phyloP scores from a whole-genome alignment of 345 rosid species.

The Sisymbrium irio region DNA sequence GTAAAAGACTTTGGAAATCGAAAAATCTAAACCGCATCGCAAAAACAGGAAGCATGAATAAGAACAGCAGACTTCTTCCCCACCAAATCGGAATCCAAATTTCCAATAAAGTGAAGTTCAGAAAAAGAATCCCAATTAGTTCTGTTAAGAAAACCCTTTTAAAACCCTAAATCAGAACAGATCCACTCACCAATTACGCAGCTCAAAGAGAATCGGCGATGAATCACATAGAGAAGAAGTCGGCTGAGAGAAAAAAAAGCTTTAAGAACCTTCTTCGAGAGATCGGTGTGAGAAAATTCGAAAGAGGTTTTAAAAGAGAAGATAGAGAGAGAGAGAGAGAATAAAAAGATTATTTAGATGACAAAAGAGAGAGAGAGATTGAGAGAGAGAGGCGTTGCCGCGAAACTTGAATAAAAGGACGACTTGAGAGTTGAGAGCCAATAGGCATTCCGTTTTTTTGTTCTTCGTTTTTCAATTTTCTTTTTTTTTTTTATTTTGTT shows the following conservation, averaged over 20 bases:
- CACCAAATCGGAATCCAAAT: conserved; percentile 4
- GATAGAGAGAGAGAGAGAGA: background rate
- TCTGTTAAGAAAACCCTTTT: background rate
- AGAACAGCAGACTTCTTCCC: background rate
- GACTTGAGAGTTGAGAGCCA: conserved; percentile 34
- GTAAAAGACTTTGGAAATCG: background rate
- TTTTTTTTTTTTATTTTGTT: background rate
- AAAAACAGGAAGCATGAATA: background rate
- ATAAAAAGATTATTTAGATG: background rate
- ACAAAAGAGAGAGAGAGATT: conserved; percentile 15
- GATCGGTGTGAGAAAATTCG: conserved; percentile 18
- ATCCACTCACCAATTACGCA: conserved; percentile 40
- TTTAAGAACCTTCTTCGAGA: background rate
- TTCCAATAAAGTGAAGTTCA: background rate
- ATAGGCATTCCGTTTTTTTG: conserved; percentile 16
- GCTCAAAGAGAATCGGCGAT: conserved; percentile 14
- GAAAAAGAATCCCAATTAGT: conserved; percentile 3
- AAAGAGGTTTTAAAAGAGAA: conserved; percentile 19
- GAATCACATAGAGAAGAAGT: background rate
- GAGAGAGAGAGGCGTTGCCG: conserved; percentile 58
- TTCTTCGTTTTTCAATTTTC: background rate
- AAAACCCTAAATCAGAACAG: conserved; percentile 46
- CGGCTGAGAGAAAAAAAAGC: conserved; percentile 12
- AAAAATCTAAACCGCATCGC: background rate
- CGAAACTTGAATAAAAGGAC: conserved; percentile 85